Evolutionary conservation across 2,329 filamentous ascomycete genomes (phyloP).

Genomic region (Triangularia setosa): DNA sequence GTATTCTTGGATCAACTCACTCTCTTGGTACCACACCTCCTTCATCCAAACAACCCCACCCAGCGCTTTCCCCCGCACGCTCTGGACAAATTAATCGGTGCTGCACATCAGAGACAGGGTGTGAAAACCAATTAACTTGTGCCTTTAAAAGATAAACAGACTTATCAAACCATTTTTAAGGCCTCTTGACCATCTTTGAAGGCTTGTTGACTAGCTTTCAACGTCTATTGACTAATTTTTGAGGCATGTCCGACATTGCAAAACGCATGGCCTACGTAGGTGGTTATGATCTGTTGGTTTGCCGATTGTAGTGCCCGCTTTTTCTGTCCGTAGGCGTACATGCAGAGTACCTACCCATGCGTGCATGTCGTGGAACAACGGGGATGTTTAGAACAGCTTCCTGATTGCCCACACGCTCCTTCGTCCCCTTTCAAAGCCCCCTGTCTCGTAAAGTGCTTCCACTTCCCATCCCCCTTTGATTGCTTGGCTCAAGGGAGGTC

Average conservation of each 20-base stretch:
- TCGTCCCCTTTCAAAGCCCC: neutral
- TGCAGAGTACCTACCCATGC: neutral
- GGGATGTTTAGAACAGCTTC: slow-evolving; percentile 1
- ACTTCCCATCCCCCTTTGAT: neutral
- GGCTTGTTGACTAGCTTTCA: too few species aligned
- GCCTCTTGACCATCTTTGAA: too few species aligned
- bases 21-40: neutral
- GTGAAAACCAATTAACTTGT: neutral
- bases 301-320: neutral
- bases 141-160: neutral
- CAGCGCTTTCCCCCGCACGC: neutral
- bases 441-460: neutral
- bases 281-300: neutral
- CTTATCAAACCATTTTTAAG: too few species aligned
- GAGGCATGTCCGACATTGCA: too few species aligned
- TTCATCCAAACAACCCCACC: neutral
- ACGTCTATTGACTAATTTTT: too few species aligned
- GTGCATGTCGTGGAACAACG: slow-evolving; percentile 13
- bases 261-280: neutral
- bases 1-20: neutral
- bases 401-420: neutral
- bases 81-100: neutral
- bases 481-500: neutral
- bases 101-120: neutral
- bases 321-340: neutral